Evolutionary conservation across 495 filamentous ascomycete species (phyloP).

Genomic region (Antarctomyces pellizariae): DNA sequence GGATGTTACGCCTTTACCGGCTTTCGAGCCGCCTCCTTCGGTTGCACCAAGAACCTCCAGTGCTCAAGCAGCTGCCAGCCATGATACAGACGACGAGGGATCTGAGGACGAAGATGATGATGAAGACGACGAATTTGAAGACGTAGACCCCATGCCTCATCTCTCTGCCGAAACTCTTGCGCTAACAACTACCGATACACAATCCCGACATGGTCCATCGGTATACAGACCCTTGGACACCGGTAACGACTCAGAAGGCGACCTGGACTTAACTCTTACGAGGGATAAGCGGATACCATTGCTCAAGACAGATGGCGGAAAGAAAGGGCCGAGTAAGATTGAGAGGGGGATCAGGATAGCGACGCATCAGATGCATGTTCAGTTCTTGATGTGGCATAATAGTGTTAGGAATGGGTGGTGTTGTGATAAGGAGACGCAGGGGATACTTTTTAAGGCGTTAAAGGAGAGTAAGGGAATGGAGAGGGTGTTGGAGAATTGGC

Average conservation of each 20-base stretch:
- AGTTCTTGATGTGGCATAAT: slow-evolving; percentile 74
- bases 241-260: slow-evolving; percentile 18
- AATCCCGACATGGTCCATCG: slow-evolving; percentile 7
- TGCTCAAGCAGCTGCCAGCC: too few relatives aligned
- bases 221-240: slow-evolving; percentile 10
- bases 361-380: slow-evolving; percentile 78
- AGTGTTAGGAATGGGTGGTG: slow-evolving; percentile 67
- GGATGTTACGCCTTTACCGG: too few relatives aligned
- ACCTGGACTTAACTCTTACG: slow-evolving; percentile 58
- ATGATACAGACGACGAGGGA: slow-evolving; percentile 6
- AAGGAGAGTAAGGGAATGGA: slow-evolving; percentile 33
- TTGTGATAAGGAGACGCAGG: slow-evolving; percentile 57
- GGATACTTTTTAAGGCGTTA: slow-evolving; percentile 48
- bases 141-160: slow-evolving; percentile 51
- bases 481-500: slow-evolving; percentile 58
- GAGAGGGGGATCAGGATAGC: slow-evolving; percentile 52
- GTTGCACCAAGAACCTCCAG: too few relatives aligned
- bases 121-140: slow-evolving; percentile 70
- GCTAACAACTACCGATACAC: too few relatives aligned
- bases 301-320: slow-evolving; percentile 37
- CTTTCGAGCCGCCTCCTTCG: too few relatives aligned
- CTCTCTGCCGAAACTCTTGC: too few relatives aligned
- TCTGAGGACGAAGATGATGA: slow-evolving; percentile 33
- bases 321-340: slow-evolving; percentile 68
- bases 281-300: slow-evolving; percentile 28